These are phyloP conservation scores for Mariannaea elegans DNA, from an alignment of 2,329 filamentous ascomycete genomes.

Conservation along the genomic window DNA sequence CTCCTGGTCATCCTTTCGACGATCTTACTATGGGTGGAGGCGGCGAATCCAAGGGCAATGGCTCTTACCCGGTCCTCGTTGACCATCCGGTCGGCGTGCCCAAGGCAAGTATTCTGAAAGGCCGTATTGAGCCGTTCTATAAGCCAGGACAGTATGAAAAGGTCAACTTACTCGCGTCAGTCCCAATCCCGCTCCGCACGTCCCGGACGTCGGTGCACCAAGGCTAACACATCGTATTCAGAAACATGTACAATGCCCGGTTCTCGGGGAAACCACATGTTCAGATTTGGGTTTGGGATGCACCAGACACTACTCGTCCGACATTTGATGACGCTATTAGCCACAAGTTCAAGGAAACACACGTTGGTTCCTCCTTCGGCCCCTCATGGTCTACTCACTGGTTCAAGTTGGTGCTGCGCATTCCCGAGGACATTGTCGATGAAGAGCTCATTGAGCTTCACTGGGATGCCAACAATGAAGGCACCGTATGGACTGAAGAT, in stretches of 20 bases:
- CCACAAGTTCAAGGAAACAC: slow-evolving; percentile 78
- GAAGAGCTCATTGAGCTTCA: slow-evolving; percentile 92
- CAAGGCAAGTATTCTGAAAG: slow-evolving; percentile 85
- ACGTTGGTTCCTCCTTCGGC: slow-evolving; percentile 82
- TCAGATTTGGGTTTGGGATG: slow-evolving; percentile 86
- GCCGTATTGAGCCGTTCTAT: slow-evolving; percentile 84
- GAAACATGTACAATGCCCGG: slow-evolving; percentile 51
- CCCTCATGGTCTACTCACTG: slow-evolving; percentile 98
- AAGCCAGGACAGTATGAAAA: slow-evolving; percentile 79
- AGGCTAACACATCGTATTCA: slow-evolving; percentile 31
- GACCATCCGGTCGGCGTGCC: slow-evolving; percentile 73
- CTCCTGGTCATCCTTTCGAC: slow-evolving; percentile 42
- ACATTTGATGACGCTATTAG: slow-evolving; percentile 84
- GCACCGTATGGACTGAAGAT: slow-evolving; percentile 90
- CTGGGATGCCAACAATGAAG: slow-evolving; percentile 96
- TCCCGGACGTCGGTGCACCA: neutral
- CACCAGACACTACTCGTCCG: slow-evolving; percentile 80
- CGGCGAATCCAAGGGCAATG: slow-evolving; percentile 52
- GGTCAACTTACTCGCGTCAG: slow-evolving; percentile 77
- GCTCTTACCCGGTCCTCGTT: slow-evolving; percentile 60
- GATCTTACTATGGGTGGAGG: slow-evolving; percentile 61
- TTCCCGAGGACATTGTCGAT: slow-evolving; percentile 76
- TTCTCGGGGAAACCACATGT: slow-evolving; percentile 77
- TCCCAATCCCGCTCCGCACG: neutral
- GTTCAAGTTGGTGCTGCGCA: slow-evolving; percentile 85